Percentiles rank a stretch among this genome's conserved stretches.
Evolutionary conservation across 1,284 basidiomycete species (phyloP).

Genomic region (Melampsora larici-populina): DNA sequence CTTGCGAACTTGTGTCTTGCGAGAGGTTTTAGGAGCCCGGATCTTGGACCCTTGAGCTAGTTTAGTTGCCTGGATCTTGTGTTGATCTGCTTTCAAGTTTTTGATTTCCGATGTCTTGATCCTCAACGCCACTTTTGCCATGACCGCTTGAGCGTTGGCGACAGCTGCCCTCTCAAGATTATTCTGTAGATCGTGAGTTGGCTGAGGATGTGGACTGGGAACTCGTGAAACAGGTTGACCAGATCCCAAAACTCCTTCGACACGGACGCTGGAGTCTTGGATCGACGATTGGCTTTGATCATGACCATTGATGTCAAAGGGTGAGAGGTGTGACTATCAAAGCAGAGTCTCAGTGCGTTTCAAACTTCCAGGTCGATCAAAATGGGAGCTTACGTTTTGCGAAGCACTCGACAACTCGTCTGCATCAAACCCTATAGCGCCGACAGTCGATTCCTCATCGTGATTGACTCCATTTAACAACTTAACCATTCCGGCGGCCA

Average conservation of each 20-base stretch:
- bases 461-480: constrained; percentile 29
- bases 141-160: neutral
- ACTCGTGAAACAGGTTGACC: neutral
- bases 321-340: no score
- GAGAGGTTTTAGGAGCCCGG: neutral
- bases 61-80: neutral
- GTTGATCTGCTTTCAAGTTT: neutral
- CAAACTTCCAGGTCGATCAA: no score
- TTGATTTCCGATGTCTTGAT: neutral
- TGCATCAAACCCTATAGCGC: neutral
- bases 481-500: constrained; percentile 40
- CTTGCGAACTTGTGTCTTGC: constrained; percentile 10
- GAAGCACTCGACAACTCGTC: neutral
- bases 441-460: neutral
- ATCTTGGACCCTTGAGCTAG: neutral
- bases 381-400: neutral
- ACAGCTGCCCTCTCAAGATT: no score
- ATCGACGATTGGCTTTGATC: no score
- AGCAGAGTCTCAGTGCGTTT: no score
- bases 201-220: neutral
- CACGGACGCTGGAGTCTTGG: no score
- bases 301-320: no score
- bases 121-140: neutral
- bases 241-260: no score
- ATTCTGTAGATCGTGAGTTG: neutral